A percentile compares a stretch with the other conserved stretches of the same genome.
Evolutionary conservation across 2,329 filamentous ascomycete species (phyloP).

Genomic region (Hirsutella thompsonii): DNA sequence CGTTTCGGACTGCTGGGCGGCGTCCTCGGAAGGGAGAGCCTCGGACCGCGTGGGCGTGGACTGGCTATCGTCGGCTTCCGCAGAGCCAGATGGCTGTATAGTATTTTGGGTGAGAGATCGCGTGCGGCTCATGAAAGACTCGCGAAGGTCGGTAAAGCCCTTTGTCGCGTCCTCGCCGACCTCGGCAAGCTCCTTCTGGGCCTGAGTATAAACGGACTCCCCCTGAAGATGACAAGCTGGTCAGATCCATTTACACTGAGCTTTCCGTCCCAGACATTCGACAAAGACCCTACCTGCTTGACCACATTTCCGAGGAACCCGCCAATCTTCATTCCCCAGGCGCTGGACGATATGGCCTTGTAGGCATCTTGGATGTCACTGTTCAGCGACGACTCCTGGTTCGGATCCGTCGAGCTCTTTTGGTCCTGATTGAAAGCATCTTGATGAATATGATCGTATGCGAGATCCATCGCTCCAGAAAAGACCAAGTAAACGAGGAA

Average conservation of each 20-base stretch:
- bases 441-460: slow-evolving; percentile 94
- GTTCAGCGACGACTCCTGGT: slow-evolving; percentile 52
- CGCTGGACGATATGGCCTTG: slow-evolving; percentile 79
- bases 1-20: slow-evolving; percentile 36
- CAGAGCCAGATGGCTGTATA: slow-evolving; percentile 14
- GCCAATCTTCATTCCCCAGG: slow-evolving; percentile 81
- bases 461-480: slow-evolving; percentile 68
- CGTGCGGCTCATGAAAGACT: slow-evolving; percentile 58
- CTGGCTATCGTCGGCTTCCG: slow-evolving; percentile 22
- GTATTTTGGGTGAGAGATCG: slow-evolving; percentile 56
- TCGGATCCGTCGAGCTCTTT: slow-evolving; percentile 28
- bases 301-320: slow-evolving; percentile 85
- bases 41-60: slow-evolving; percentile 32
- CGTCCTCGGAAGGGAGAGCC: slow-evolving; percentile 27
- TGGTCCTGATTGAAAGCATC: slow-evolving; percentile 53
- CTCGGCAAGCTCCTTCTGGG: slow-evolving; percentile 68
- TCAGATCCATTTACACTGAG: no score
- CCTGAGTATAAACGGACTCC: slow-evolving; percentile 72
- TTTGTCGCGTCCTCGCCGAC: slow-evolving; percentile 73
- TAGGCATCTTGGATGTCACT: slow-evolving; percentile 90
- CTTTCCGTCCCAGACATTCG: no score
- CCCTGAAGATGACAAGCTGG: slow-evolving; percentile 36
- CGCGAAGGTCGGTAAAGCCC: slow-evolving; percentile 59
- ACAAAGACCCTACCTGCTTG: slow-evolving; percentile 57
- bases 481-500: background rate